These are phyloP conservation scores for Lagerstroemia speciosa DNA, from an alignment of 345 rosid genomes.

Conservation along the genomic window DNA sequence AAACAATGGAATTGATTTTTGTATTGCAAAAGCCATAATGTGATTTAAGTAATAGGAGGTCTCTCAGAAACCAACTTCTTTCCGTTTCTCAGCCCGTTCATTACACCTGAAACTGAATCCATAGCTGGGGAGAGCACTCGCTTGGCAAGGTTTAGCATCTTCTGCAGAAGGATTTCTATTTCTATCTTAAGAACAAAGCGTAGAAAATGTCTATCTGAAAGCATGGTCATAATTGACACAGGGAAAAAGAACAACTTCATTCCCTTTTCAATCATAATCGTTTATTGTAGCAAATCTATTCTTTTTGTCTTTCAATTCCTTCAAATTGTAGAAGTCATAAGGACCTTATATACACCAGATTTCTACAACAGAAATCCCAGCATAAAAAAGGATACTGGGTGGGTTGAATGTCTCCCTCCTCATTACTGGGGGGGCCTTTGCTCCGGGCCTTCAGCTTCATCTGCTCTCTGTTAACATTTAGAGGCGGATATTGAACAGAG, in stretches of 20 bases:
- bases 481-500: conserved; percentile 6
- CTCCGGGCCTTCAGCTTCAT: conserved; percentile 44
- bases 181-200: conserved; percentile 27
- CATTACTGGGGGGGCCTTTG: conserved; percentile 38
- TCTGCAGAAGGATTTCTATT: conserved; percentile 51
- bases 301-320: background rate
- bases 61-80: conserved; percentile 49
- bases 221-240: conserved; percentile 2
- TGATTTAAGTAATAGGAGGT: background rate
- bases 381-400: conserved; percentile 49
- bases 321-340: background rate
- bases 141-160: conserved; percentile 56
- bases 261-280: background rate
- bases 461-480: conserved; percentile 52
- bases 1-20: conserved; percentile 3
- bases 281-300: conserved; percentile 12
- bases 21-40: background rate
- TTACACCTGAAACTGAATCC: conserved; percentile 96
- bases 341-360: background rate
- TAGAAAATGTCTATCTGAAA: background rate
- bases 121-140: conserved; percentile 80
- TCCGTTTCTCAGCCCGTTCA: conserved; percentile 97
- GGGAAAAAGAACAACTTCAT: background rate
- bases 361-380: background rate
- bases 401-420: conserved; percentile 56